Evolutionary conservation across 2,329 filamentous ascomycete genomes (phyloP), one percentile per base, ranked within the genome.

Genomic region (Penicillium sp.): DNA sequence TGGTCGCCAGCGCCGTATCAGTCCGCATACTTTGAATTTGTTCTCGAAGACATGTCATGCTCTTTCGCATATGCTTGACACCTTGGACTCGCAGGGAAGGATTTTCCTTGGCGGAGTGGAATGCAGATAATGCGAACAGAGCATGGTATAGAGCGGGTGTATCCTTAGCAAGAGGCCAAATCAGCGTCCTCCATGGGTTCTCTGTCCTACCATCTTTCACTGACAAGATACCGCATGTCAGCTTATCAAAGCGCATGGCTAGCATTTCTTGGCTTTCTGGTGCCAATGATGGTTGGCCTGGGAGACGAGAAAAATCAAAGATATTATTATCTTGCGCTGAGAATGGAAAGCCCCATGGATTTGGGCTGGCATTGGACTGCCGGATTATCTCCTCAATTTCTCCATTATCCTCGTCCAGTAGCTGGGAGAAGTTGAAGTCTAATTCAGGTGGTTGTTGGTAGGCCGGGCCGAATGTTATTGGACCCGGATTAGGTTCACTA

Each of bases 161-260:
- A 48, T 86, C 80, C 62, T 80, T 80, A 3, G 87, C 85, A 48
- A 91, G 73, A 1, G 88, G 88, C 86, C 87, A 89, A n/a, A 91
- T 78, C 46, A 88, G 76, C 6, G 83, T 89, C 27, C 87, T 81
- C 88, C 88, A 91, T 2, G 88, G 88, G 67, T 90, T 91, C 64
- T 90, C 88, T 1, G 80, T 83, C 7, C 82, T 80, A 0, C 87
- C 88, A 69, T 90, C 87, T 67, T 89, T 90, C 51, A 90, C 80
- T 0, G 88, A 90, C 21, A 90, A 76, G 49, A 91, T 88, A 3
- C 87, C 87, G 67, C 88, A 90, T 0, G 88, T 90, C 55, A 87
- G 77, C 62, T 80, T 81, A 66, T 89, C 85, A 65, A 88, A 90
- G 26, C 85, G 81, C 50, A 84, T 70, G 50, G 85, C 82, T 23